Evolutionary conservation across 441 rosid species (phyloP).

Genomic region (Flueggea neowawraea): DNA sequence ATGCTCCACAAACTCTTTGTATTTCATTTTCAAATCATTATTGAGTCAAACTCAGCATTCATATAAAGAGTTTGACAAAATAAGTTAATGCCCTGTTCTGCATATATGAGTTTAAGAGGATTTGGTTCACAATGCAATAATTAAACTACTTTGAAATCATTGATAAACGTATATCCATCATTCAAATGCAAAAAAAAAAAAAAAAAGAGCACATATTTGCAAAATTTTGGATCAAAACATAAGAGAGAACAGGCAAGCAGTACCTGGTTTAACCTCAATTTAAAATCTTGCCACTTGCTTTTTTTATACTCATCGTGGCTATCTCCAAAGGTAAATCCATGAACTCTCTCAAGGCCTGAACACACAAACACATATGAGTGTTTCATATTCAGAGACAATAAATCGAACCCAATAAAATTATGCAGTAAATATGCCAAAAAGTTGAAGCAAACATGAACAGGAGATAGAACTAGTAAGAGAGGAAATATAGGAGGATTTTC

Average conservation of each 20-base stretch:
- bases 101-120: too few species aligned
- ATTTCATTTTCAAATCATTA: too few species aligned
- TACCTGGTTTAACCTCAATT: slow-evolving; percentile 70
- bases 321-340: slow-evolving; percentile 96
- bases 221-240: background rate
- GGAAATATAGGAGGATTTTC: too few species aligned
- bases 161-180: background rate
- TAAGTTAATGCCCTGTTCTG: too few species aligned
- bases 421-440: background rate
- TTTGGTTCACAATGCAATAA: too few species aligned
- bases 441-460: too few species aligned
- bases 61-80: too few species aligned
- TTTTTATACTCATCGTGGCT: slow-evolving; percentile 69
- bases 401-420: background rate
- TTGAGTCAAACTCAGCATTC: too few species aligned
- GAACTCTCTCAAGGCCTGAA: slow-evolving; percentile 93
- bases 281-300: slow-evolving; percentile 77
- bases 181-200: background rate
- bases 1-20: too few species aligned
- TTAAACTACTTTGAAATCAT: too few species aligned
- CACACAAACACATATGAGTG: background rate
- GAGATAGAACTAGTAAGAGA: too few species aligned
- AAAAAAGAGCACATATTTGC: background rate
- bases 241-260: background rate
- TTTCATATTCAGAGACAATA: background rate